Base-by-base conservation (phyloP, 306 rosid species). In the Pyrus bretschneideri region DNA sequence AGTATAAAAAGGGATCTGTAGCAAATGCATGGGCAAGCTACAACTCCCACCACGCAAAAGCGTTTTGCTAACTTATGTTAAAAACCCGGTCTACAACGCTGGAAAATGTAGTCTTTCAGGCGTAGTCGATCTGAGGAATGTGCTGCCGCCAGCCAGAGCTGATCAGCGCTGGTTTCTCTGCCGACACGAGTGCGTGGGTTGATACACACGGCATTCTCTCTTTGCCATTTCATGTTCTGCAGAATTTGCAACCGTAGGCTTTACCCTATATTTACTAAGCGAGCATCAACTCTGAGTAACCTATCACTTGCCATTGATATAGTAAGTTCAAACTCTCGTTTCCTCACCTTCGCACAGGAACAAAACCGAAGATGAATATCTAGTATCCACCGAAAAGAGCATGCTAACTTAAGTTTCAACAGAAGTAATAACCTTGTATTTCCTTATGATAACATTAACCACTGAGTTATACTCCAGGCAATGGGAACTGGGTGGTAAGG, bases 161-260 rank as follows among this genome's bases (percentile, higher is more conserved):
- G 75, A 93, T 86, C 60, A 81, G 91, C 18, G 72, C 88, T 35
- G 96, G 96, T 3, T 91, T 93, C 75, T 91, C 95, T 10, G 95
- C 98, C 8, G 83, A 96, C 14, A 91, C 93, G 0, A 90, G 95
- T 40, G 0, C 23, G 0, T 79, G 78, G 84, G 23, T 82, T 67
- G 97, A 93, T 80, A 73, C 93, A 35, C 38, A 91, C 70, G 80
- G 81, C 68, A 77, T 88, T 9, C 17, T 51, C n/a, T 80, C 88
- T 45, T 89, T 96, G 98, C 80, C 92, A 58, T 91, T 40, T 35
- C 40, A 35, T 35, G 2, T 35, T 35, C 40, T 35, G 40, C 40
- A 35, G 40, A 35, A 35, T 6, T 35, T 6, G 40, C 40, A 35
- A 35, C 33, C 33, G 1, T 31, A 31, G 33, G 33, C 33, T 31